Percentiles rank a stretch among this genome's conserved stretches.
Conservation (phyloP, 2,329 filamentous ascomycete species). For the Talaromyces rugulosus region DNA sequence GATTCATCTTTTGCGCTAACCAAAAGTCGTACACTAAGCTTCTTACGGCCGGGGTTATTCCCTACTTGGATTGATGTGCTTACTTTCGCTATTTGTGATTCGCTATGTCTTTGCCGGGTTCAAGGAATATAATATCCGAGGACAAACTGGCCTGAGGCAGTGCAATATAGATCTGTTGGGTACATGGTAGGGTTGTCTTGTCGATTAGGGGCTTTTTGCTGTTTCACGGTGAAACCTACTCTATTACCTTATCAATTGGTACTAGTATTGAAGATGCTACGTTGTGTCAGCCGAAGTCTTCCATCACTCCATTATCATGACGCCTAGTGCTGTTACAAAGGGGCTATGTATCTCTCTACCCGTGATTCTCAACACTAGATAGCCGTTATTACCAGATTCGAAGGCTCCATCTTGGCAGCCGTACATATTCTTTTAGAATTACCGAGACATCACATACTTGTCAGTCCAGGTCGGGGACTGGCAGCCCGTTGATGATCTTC, state of each 20-base stretch:
- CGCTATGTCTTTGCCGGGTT: neutral
- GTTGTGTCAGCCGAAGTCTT: too few relatives aligned
- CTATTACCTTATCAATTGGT: neutral
- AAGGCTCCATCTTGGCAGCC: too few relatives aligned
- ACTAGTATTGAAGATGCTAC: too few relatives aligned
- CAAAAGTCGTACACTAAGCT: neutral
- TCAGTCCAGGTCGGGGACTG: slow-evolving; percentile 50
- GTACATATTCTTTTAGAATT: too few relatives aligned
- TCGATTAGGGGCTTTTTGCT: neutral
- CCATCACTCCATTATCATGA: too few relatives aligned
- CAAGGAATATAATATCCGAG: neutral
- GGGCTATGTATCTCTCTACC: too few relatives aligned
- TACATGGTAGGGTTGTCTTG: neutral
- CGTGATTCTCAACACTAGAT: too few relatives aligned
- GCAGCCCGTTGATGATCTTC: slow-evolving; percentile 70
- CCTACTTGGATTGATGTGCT: neutral
- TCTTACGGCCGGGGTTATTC: neutral
- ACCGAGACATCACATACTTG: too few relatives aligned
- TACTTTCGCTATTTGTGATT: neutral
- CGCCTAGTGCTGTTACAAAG: too few relatives aligned
- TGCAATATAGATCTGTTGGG: neutral
- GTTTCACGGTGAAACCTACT: neutral
- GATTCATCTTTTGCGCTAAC: neutral
- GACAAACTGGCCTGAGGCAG: neutral
- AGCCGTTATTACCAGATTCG: too few relatives aligned